phyloP scores from a whole-genome alignment of 345 rosid genomes.

The Moricandia moricandioides region DNA sequence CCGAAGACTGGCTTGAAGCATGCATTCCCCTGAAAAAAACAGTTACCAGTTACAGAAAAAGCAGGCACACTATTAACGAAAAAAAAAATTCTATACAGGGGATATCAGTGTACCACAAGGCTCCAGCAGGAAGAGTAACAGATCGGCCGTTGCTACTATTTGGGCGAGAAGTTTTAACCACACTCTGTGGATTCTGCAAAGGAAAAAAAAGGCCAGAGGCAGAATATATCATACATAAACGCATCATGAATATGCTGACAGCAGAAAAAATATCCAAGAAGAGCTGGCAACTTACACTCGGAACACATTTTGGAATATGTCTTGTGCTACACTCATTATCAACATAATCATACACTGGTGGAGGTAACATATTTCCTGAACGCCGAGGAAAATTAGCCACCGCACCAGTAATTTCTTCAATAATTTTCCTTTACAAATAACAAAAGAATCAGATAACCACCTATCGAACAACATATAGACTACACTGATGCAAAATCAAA shows the following conservation, averaged over 20 bases:
- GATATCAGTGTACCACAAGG: constrained; percentile 66
- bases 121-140: constrained; percentile 77
- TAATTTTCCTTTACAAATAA: constrained; percentile 55
- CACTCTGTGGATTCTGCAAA: constrained; percentile 44
- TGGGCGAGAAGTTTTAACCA: constrained; percentile 54
- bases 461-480: constrained; percentile 8
- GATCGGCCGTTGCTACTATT: constrained; percentile 58
- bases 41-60: constrained; percentile 17
- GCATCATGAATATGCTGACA: constrained; percentile 7
- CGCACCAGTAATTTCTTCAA: constrained; percentile 74
- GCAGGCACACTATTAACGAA: not conserved
- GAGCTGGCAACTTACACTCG: constrained; percentile 54
- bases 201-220: constrained; percentile 3
- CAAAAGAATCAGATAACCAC: constrained; percentile 33
- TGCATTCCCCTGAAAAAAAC: constrained; percentile 62
- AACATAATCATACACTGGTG: constrained; percentile 68
- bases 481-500: not conserved
- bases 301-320: constrained; percentile 45
- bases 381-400: constrained; percentile 48
- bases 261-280: constrained; percentile 1
- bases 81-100: not conserved
- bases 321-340: constrained; percentile 45
- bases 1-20: constrained; percentile 46
- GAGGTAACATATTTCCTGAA: constrained; percentile 77
- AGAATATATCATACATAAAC: constrained; percentile 8